Conservation (phyloP, 148 eudicot genomes). For the Spergularia marina region DNA sequence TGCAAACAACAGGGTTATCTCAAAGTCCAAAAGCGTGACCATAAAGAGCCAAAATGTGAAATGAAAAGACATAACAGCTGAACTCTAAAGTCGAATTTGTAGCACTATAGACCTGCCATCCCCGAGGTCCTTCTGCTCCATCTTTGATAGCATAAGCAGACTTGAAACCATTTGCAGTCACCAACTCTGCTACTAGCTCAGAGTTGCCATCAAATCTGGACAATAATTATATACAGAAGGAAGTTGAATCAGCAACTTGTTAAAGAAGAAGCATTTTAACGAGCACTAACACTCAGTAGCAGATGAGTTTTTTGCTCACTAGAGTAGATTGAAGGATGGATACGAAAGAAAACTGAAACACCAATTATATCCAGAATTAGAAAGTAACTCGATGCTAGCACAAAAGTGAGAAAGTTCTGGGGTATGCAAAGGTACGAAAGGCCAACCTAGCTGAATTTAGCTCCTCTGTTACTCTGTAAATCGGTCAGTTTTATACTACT, state of each 20-base stretch:
- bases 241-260: neutral
- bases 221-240: neutral
- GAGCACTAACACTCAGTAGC: neutral
- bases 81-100: constrained; percentile 14
- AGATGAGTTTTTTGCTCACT: neutral
- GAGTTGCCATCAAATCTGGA: constrained; percentile 94
- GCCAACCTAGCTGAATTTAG: no score
- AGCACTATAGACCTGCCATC: constrained; percentile 71
- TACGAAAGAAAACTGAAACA: neutral
- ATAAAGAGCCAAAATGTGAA: neutral
- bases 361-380: neutral
- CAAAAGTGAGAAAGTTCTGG: neutral
- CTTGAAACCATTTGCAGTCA: constrained; percentile 86
- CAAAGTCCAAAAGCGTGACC: constrained; percentile 18
- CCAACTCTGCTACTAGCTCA: constrained; percentile 87
- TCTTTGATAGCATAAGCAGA: constrained; percentile 94
- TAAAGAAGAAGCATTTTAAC: neutral
- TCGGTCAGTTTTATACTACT: neutral
- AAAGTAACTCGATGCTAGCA: neutral
- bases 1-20: constrained; percentile 39
- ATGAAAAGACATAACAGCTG: neutral
- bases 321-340: neutral
- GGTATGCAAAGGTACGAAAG: neutral
- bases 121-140: constrained; percentile 94
- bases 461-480: neutral